Evolutionary conservation across 2,329 filamentous ascomycete genomes (phyloP).

Genomic region (Tolypocladium pustulatum): DNA sequence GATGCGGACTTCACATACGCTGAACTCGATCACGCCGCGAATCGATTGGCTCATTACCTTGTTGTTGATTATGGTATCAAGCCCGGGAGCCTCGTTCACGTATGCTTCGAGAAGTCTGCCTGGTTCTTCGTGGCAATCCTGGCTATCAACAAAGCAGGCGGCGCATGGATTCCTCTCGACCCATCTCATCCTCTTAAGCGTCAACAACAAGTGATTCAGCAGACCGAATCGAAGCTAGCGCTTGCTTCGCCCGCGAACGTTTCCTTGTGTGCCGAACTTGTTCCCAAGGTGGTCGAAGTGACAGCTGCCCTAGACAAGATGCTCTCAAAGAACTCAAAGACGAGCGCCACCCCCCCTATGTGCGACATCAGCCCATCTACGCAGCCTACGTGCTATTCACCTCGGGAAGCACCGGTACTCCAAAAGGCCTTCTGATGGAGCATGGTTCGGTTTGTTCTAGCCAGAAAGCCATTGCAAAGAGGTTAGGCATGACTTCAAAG

Average conservation of each 20-base stretch:
- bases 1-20: constrained; percentile 28
- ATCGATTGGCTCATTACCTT: constrained; percentile 3
- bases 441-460: neutral
- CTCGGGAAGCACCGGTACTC: neutral
- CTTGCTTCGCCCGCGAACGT: neutral
- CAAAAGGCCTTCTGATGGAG: constrained; percentile 3
- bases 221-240: neutral
- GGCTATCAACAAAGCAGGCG: constrained; percentile 6
- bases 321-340: neutral
- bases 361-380: neutral
- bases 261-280: neutral
- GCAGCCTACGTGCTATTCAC: neutral
- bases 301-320: neutral
- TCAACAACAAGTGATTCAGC: neutral
- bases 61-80: constrained; percentile 10
- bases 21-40: constrained; percentile 14
- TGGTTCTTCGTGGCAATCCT: constrained; percentile 7
- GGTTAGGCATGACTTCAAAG: neutral
- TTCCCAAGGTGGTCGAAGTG: neutral
- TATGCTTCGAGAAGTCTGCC: neutral
- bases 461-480: neutral
- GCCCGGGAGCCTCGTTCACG: neutral
- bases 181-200: neutral
- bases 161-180: constrained; percentile 4
- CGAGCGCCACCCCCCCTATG: neutral